phyloP scores from a whole-genome alignment of 257 asterid species.

The Przewalskia tangutica region DNA sequence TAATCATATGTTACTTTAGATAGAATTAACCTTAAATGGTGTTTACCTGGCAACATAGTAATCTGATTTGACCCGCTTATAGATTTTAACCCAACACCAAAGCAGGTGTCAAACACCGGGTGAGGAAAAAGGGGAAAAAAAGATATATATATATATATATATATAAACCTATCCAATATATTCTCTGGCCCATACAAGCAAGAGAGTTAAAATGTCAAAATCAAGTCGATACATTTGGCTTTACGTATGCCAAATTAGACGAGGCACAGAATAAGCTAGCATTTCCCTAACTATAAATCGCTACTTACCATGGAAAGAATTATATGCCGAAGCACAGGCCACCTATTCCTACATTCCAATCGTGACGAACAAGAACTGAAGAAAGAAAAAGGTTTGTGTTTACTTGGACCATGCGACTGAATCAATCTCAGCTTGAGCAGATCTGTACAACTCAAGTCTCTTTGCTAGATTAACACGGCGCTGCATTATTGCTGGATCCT shows the following conservation, averaged over 20 bases:
- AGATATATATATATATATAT: too few relatives aligned
- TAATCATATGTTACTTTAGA: too few relatives aligned
- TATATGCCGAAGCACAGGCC: conserved; percentile 8
- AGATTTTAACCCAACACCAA: too few relatives aligned
- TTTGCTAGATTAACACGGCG: conserved; percentile 63
- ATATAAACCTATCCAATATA: not conserved
- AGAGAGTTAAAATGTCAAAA: not conserved
- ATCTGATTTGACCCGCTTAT: too few relatives aligned
- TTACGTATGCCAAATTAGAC: not conserved
- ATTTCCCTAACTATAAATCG: not conserved
- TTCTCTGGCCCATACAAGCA: not conserved
- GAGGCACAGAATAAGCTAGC: not conserved
- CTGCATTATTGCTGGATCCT: conserved; percentile 96
- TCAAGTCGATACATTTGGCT: not conserved
- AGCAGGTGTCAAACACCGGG: too few relatives aligned
- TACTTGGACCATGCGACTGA: conserved; percentile 92
- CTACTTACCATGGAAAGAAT: conserved; percentile 1
- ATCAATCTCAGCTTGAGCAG: conserved; percentile 93
- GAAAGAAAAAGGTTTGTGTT: conserved; percentile 5
- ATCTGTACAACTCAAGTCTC: conserved; percentile 87
- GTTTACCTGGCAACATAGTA: too few relatives aligned
- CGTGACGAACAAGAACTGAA: not conserved
- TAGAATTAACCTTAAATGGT: too few relatives aligned
- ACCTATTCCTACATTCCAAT: conserved; percentile 4
- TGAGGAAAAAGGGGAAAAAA: too few relatives aligned